phyloP scores from a whole-genome alignment of 495 filamentous ascomycete genomes.

The Hyaloscypha variabilis region DNA sequence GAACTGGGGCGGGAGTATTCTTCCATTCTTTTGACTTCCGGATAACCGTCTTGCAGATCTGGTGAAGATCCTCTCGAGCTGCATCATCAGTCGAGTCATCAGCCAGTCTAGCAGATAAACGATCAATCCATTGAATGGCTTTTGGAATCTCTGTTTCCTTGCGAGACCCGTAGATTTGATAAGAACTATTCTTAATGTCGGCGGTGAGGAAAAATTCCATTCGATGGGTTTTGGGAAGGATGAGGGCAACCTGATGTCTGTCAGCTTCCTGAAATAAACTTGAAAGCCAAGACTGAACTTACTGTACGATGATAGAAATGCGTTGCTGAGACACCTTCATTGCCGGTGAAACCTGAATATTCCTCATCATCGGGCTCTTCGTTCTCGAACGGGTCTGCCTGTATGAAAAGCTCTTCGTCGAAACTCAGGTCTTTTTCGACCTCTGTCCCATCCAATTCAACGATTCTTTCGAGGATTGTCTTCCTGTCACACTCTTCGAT shows the following conservation, averaged over 20 bases:
- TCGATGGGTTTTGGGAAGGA: slow-evolving; percentile 20
- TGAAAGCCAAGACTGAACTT: no score
- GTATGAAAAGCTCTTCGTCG: slow-evolving; percentile 36
- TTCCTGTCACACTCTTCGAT: slow-evolving; percentile 29
- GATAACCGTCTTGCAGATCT: slow-evolving; percentile 15
- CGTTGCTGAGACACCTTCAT: slow-evolving; percentile 37
- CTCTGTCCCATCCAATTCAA: slow-evolving; percentile 31
- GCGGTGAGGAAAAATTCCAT: slow-evolving; percentile 17
- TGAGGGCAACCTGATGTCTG: slow-evolving; percentile 24
- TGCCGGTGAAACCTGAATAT: slow-evolving; percentile 42
- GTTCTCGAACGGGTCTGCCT: slow-evolving; percentile 37
- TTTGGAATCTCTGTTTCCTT: background rate
- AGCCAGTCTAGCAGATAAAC: background rate
- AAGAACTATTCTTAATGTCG: background rate
- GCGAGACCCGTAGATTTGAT: background rate
- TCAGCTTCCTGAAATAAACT: no score
- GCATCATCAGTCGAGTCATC: background rate
- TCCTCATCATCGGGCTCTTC: slow-evolving; percentile 40
- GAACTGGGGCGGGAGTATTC: background rate
- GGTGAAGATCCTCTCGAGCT: background rate
- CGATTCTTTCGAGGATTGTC: slow-evolving; percentile 31
- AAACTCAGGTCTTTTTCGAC: slow-evolving; percentile 28
- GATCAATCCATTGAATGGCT: slow-evolving; percentile 6
- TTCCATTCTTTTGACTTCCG: background rate
- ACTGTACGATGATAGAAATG: slow-evolving; percentile 43